These are phyloP conservation scores for Amaranthus hypochondriacus DNA, from an alignment of 148 eudicot species.

Conservation along the genomic window DNA sequence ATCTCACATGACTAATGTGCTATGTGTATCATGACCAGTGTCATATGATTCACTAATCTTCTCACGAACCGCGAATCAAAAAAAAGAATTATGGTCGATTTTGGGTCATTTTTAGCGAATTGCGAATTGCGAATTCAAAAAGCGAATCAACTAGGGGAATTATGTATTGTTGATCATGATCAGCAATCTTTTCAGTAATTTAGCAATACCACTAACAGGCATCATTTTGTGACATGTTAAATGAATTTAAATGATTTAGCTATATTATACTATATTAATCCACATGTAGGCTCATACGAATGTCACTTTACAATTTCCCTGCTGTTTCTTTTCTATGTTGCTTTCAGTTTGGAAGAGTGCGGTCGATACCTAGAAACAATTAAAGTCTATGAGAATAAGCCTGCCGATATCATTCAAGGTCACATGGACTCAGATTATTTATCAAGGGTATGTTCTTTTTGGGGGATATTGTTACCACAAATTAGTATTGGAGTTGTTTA, in stretches of 20 bases:
- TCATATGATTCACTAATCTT: no score
- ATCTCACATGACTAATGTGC: no score
- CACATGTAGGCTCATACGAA: background rate
- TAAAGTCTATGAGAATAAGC: conserved; percentile 87
- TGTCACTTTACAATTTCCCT: background rate
- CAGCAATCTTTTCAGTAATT: no score
- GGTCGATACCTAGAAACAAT: conserved; percentile 90
- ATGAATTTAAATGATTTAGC: no score
- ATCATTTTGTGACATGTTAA: no score
- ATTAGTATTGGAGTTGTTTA: background rate
- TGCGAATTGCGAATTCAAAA: no score
- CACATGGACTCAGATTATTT: conserved; percentile 81
- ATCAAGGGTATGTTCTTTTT: conserved; percentile 58
- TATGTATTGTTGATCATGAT: no score
- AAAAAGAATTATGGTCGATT: no score
- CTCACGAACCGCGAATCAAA: no score
- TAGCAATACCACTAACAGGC: no score
- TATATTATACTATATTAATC: background rate
- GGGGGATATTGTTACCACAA: background rate
- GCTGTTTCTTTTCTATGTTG: conserved; percentile 3
- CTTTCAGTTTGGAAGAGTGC: conserved; percentile 89
- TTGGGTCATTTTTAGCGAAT: no score
- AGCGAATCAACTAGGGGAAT: no score
- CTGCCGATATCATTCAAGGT: conserved; percentile 94
- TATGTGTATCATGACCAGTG: background rate